phyloP scores from a whole-genome alignment of 139 green algal genomes.

The Zygnema circumcarinatum region DNA sequence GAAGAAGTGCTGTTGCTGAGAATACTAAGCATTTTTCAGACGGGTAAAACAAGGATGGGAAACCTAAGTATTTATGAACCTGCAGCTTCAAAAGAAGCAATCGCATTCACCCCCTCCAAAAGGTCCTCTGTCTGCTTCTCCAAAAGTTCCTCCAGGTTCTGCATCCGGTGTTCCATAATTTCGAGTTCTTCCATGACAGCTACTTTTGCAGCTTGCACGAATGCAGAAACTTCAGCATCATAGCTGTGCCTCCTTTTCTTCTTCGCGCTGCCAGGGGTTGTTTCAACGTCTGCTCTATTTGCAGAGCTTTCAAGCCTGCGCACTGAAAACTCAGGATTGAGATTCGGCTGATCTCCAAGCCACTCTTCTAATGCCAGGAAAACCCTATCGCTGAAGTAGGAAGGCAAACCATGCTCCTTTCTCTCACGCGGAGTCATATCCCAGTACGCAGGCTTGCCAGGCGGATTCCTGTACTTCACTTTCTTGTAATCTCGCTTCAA shows the following conservation, averaged over 20 bases:
- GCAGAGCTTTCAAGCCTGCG: background rate
- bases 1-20: too few relatives aligned
- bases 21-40: too few relatives aligned
- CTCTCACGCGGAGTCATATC: background rate
- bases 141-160: background rate
- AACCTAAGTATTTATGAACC: too few relatives aligned
- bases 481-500: background rate
- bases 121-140: background rate
- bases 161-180: background rate
- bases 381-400: background rate
- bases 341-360: background rate
- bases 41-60: too few relatives aligned
- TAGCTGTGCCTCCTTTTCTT: background rate
- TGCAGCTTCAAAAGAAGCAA: background rate
- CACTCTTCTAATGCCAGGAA: background rate
- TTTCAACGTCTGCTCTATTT: background rate
- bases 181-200: background rate
- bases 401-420: background rate
- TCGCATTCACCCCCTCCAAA: background rate
- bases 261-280: background rate
- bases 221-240: background rate
- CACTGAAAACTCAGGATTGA: background rate
- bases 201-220: background rate
- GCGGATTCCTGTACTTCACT: background rate
- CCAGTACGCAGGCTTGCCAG: background rate